Base-by-base conservation (phyloP, 2,329 filamentous ascomycete species). In the Cytospora mali region DNA sequence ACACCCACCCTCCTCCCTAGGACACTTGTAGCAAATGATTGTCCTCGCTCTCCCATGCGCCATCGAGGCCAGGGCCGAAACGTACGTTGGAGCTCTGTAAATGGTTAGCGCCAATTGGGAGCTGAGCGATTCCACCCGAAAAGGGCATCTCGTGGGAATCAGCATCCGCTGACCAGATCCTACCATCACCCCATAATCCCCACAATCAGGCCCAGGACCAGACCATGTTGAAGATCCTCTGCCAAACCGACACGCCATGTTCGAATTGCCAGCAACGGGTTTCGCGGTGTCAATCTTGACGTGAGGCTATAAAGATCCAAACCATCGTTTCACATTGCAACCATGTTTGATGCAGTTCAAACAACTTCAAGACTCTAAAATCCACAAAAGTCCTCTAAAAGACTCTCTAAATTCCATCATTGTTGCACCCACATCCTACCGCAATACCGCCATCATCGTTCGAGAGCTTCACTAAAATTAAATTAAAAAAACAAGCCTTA, bases 121-220 rank as follows among this genome's bases (percentile, higher is more conserved):
- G 5, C 28, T 49, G 23, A 42, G 48, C 58, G 55, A 61, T 53
- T 29, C 21, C 33, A 39, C 27, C 42, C 55, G 39, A 54, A 50
- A 55, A 42, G 27, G 35, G 13, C 21, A 33, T 54, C 54, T 29
- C 11, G 29, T 52, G 35, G 46, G 52, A 59, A 62, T 59, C 56
- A 49, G 35, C 50, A 62, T 58, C 49, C 50, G 55, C 62, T 64
- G 59, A 64, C 55, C 28, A 51, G 48, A 64, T 51, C 29, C 51
- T 55, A 18, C 31, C 14, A 62, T 64, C 62, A 62, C 55, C 55
- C 59, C 62, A 62, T 33, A 23, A 48, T 64, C 55, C 55, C 59
- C 62, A 62, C 31, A 23, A 48, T 64, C 62, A 64, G 54, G 29
- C 50, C 50, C 55, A 52, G 23, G n/a, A 58, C 31, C 56, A 33